Conservation (phyloP, 1,139 yeast genomes). For the Blastobotrys elegans region DNA sequence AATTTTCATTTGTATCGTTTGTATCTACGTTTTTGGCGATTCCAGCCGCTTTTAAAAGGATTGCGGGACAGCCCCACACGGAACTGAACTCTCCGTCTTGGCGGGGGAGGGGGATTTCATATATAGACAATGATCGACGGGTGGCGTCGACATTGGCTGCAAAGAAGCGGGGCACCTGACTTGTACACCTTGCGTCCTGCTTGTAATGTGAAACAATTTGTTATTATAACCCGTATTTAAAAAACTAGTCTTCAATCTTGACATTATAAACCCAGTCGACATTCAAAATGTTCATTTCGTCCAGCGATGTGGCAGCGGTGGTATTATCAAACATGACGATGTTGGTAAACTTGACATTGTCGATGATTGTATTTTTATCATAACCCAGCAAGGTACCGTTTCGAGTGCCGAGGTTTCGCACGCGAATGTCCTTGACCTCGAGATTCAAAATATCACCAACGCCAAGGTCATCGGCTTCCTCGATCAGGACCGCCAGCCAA, state of each 20-base stretch:
- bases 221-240: too few relatives aligned
- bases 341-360: neutral
- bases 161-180: too few relatives aligned
- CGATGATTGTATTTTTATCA: neutral
- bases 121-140: too few relatives aligned
- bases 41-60: too few relatives aligned
- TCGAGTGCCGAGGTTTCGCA: neutral
- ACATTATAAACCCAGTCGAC: neutral
- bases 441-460: neutral
- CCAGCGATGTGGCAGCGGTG: constrained; percentile 1
- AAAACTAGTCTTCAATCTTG: neutral
- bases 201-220: too few relatives aligned
- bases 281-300: constrained; percentile 1
- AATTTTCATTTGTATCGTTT: neutral
- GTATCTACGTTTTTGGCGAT: too few relatives aligned
- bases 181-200: too few relatives aligned
- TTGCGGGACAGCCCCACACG: too few relatives aligned
- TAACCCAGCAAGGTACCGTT: neutral
- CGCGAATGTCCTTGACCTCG: neutral
- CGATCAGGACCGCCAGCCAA: neutral
- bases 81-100: too few relatives aligned
- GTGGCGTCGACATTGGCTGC: too few relatives aligned
- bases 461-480: neutral
- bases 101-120: too few relatives aligned
- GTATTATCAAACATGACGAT: neutral